Base-by-base conservation (phyloP, 2,329 filamentous ascomycete genomes). In the Aspergillus niger region DNA sequence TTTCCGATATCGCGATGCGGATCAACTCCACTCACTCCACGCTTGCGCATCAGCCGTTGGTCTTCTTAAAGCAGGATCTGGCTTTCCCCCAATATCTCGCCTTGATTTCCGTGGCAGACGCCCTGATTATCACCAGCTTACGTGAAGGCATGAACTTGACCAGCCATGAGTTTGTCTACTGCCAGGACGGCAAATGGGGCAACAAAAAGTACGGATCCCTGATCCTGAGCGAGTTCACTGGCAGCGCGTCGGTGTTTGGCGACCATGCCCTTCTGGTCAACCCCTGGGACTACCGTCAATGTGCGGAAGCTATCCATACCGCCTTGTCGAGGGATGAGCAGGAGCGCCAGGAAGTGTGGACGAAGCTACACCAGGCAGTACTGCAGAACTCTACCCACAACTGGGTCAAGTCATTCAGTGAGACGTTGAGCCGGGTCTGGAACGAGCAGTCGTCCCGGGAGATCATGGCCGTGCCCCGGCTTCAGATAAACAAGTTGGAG, bases 101-200 rank as follows among this genome's bases (percentile, higher is more conserved):
- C 1, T 82, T 98, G 7, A 83, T 97, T 50, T 92, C 91, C 3
- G 89, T 96, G 55, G 95, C 94, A 2, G 93, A 98, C 77, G 91
- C 90, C 2, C 81, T 98, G 53, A 95, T 97, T 86, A 95, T 98
- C 70, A 96, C 94, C 2, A 96, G 92, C 72, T 87, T 98, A 69
- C 91, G 95, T 55, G 94, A 98, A 75, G 94, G 94, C 64, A 98
- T 98, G 95, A 98, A 97, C 73, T 79, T 98, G 58, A 97, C 94
- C 0, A 93, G 91, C 5, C 95, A 98, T 73, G 94, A 98, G 74
- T 98, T 92, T 71, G 85, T 97, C 36, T 91, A 91, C 67, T 97
- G 93, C 72, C 94, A 98, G 72, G 94, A 98, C 70, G 93, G 93
- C 43, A 86, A 85, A 66, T 82, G 86, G 63, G 81, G 83, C 2